Percentiles rank a stretch among this genome's conserved stretches.
Evolutionary conservation across 1,284 basidiomycete genomes (phyloP).

Genomic region (Cutaneotrichosporon sp.): DNA sequence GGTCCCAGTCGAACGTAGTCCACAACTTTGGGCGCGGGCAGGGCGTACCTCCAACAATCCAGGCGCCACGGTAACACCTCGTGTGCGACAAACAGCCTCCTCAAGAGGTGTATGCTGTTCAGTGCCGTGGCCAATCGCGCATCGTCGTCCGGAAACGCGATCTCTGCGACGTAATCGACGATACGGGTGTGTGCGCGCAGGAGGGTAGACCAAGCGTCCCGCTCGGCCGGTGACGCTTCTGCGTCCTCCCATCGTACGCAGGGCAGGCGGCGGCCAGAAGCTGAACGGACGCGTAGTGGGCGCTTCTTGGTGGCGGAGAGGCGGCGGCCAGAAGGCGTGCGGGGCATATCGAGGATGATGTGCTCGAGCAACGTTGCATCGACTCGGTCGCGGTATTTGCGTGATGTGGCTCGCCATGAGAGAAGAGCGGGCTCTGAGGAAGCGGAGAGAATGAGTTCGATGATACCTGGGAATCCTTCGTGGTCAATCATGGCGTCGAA

Average conservation of each 20-base stretch:
- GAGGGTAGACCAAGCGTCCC: not conserved
- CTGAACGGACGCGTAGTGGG: not conserved
- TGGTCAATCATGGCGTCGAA: conserved; percentile 1
- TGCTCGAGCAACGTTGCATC: not conserved
- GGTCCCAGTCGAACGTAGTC: not conserved
- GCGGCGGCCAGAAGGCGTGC: not conserved
- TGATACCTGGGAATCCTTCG: not conserved
- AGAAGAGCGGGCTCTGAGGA: not conserved
- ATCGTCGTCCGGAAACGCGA: conserved; percentile 1
- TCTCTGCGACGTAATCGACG: conserved; percentile 2
- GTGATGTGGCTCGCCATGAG: not conserved
- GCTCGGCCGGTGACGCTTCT: not conserved
- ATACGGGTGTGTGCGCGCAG: not conserved
- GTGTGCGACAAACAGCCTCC: not conserved
- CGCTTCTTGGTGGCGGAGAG: not conserved
- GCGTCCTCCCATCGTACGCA: not conserved
- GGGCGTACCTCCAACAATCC: not conserved
- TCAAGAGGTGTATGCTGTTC: not conserved
- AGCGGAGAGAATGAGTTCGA: not conserved
- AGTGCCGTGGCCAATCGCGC: not conserved
- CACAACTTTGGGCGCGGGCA: not conserved
- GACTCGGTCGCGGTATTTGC: not conserved
- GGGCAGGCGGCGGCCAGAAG: not conserved
- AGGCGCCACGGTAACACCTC: not conserved
- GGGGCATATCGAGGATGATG: not conserved